Base-by-base conservation (phyloP, 2,329 filamentous ascomycete species). In the Cytospora piceicola region DNA sequence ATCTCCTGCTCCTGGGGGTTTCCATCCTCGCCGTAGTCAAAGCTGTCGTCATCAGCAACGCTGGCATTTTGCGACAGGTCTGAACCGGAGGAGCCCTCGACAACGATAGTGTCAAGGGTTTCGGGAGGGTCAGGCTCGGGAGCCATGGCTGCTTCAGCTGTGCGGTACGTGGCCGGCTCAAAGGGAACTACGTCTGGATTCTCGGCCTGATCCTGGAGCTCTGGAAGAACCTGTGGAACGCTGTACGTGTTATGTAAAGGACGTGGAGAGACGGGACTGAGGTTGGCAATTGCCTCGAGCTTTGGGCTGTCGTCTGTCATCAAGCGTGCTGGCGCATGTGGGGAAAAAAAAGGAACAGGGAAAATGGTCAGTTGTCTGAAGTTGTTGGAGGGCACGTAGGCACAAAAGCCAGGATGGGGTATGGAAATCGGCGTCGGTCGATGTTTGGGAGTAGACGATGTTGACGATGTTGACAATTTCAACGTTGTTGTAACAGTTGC, bases 141-240 rank as follows among this genome's bases (percentile, higher is more conserved):
- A 53, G 67, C 71, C 63, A 76, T 74, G 70, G 72, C 68, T 64
- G 72, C 69, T 67, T 61, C 54, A 67, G 67, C 30, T 69, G 70
- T 46, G 70, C 65, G 57, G 27, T 71, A 71, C 77, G 82, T 83
- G 72, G 77, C 61, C 49, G 61, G 65, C 34, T 70, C 56, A 55
- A 67, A 53, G 52, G 67, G 68, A 55, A 71, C 69, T 66, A 70
- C 78, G 77, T 80, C 80, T 67, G 83, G 76, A 67, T 76, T 79
- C 69, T 85, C 82, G 70, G 82, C 83, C 63, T 82, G 83, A 67
- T 83, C 77, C 72, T 85, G 83, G 65, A 86, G 81, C 30, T 77
- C 75, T 36, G 83, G 82, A 17, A 68, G 58, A 61, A 85, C 79
- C 67, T 81, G 77, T 63, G 80, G 74, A 55, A 82, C 75, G 30